Conservation (phyloP, 208 protist genomes). For the Trypanosoma lewisi region DNA sequence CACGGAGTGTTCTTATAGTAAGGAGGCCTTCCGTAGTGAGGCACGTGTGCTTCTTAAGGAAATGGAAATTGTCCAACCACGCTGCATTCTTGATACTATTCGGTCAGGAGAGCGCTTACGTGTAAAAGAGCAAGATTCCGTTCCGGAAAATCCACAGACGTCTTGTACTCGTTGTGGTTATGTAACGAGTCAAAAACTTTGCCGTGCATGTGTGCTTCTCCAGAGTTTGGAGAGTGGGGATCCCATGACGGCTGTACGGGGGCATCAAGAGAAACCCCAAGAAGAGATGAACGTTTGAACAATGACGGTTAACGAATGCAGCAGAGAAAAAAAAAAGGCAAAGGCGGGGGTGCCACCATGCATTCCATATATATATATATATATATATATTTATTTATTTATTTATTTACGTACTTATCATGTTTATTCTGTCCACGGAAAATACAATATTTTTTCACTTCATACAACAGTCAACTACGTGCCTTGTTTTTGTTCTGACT, state of each 20-base stretch:
- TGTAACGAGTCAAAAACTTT: conserved; percentile 89
- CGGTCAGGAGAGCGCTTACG: conserved; percentile 82
- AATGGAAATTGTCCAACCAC: conserved; percentile 88
- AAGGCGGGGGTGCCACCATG: no score
- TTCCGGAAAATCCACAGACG: conserved; percentile 38
- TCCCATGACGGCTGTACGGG: conserved; percentile 39
- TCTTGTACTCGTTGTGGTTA: conserved; percentile 89
- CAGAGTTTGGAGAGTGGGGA: conserved; percentile 78
- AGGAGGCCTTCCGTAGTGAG: conserved; percentile 95
- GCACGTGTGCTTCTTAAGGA: conserved; percentile 94
- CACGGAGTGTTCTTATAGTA: conserved; percentile 97
- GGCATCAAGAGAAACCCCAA: background rate
- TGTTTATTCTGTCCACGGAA: background rate
- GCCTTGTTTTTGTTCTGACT: conserved; percentile 6
- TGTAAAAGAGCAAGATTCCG: conserved; percentile 49
- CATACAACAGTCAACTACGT: background rate
- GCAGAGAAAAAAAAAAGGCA: conserved; percentile 2
- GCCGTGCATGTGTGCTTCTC: conserved; percentile 93
- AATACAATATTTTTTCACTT: background rate
- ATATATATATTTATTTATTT: no score
- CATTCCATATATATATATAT: background rate
- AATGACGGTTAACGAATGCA: conserved; percentile 33
- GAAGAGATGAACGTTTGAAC: background rate
- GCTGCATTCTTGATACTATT: conserved; percentile 92
- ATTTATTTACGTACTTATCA: background rate